phyloP scores from a whole-genome alignment of 2,329 filamentous ascomycete species.

The Lasiodiplodia sp. region DNA sequence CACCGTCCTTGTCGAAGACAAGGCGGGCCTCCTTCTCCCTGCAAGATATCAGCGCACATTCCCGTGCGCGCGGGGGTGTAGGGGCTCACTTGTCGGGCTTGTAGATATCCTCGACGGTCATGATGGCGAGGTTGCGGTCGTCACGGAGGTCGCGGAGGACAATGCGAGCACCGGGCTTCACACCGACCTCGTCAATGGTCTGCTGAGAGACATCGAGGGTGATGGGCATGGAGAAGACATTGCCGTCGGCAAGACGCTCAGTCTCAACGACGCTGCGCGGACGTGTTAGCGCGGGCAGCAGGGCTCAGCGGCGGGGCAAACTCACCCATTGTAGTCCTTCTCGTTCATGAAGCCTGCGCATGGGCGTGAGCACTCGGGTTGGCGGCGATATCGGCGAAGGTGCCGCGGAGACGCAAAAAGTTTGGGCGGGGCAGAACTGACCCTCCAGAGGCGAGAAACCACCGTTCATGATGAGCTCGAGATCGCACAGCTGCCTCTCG shows the following conservation, averaged over 20 bases:
- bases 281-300: conserved; percentile 39
- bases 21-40: conserved; percentile 89
- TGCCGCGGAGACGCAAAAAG: conserved; percentile 23
- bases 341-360: conserved; percentile 91
- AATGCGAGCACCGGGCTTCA: conserved; percentile 82
- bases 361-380: conserved; percentile 33
- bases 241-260: conserved; percentile 84
- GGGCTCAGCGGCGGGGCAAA: conserved; percentile 32
- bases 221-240: conserved; percentile 96
- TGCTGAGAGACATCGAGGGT: conserved; percentile 83
- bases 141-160: conserved; percentile 95
- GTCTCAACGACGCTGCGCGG: conserved; percentile 79
- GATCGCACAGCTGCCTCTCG: conserved; percentile 96
- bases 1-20: conserved; percentile 81
- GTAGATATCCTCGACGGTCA: conserved; percentile 96
- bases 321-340: conserved; percentile 93
- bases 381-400: conserved; percentile 23
- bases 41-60: conserved; percentile 36
- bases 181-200: conserved; percentile 74
- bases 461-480: conserved; percentile 96
- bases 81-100: conserved; percentile 84
- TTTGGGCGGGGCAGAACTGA: conserved; percentile 53
- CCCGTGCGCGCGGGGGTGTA: conserved; percentile 29
- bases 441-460: conserved; percentile 98
- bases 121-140: conserved; percentile 92